Evolutionary conservation across 768 basidiomycete genomes (phyloP).

Genomic region (Mycena epipterygia): DNA sequence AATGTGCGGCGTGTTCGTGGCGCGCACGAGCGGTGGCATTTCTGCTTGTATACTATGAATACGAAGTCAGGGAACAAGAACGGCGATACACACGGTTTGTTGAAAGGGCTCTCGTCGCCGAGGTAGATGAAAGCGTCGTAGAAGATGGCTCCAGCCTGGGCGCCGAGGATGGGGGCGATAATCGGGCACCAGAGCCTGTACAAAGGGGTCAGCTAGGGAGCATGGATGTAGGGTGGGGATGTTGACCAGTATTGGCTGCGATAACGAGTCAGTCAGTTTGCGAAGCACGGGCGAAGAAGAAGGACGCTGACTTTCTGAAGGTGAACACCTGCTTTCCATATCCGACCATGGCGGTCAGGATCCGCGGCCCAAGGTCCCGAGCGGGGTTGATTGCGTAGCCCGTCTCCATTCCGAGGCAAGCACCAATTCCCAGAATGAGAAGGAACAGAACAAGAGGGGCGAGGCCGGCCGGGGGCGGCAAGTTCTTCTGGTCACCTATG

Average conservation of each 20-base stretch:
- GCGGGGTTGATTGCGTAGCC: slow-evolving; percentile 59
- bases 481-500: slow-evolving; percentile 66
- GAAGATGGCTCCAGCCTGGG: slow-evolving; percentile 62
- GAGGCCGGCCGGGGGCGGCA: slow-evolving; percentile 62
- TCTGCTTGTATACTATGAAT: not conserved
- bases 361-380: slow-evolving; percentile 74
- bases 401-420: slow-evolving; percentile 76
- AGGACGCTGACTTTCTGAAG: slow-evolving; percentile 53
- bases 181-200: slow-evolving; percentile 73
- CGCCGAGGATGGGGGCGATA: slow-evolving; percentile 71
- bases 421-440: slow-evolving; percentile 68
- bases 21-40: slow-evolving; percentile 28
- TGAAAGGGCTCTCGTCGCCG: slow-evolving; percentile 67
- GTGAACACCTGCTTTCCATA: slow-evolving; percentile 70
- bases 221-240: too few species aligned
- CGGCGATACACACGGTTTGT: slow-evolving; percentile 60
- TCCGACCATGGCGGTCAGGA: slow-evolving; percentile 81
- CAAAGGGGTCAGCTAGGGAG: too few species aligned
- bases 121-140: slow-evolving; percentile 74
- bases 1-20: slow-evolving; percentile 26
- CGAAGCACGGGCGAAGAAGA: not conserved
- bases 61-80: not conserved
- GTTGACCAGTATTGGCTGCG: slow-evolving; percentile 69
- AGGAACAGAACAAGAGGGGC: slow-evolving; percentile 72
- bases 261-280: slow-evolving; percentile 26